These are phyloP conservation scores for Rickenella mellea DNA, from an alignment of 768 basidiomycete genomes.

Conservation along the genomic window DNA sequence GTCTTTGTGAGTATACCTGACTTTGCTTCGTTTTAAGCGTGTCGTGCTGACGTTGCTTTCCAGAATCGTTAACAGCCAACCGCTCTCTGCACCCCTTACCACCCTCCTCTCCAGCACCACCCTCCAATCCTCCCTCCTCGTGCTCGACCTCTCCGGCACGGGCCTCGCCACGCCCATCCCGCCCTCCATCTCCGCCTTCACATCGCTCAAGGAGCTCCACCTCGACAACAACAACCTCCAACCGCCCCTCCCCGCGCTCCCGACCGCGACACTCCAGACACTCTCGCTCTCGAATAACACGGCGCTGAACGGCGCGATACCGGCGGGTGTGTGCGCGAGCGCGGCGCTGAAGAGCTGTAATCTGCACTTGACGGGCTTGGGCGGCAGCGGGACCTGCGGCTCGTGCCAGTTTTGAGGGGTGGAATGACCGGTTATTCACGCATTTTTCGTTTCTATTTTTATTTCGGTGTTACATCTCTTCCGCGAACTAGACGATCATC, in stretches of 20 bases:
- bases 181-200: constrained; percentile 21
- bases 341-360: constrained; percentile 17
- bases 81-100: constrained; percentile 22
- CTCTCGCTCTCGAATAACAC: constrained; percentile 28
- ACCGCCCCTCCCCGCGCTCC: constrained; percentile 21
- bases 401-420: no score
- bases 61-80: constrained; percentile 29
- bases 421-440: no score
- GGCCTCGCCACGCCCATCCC: constrained; percentile 30
- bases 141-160: constrained; percentile 31
- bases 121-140: constrained; percentile 22
- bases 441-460: no score
- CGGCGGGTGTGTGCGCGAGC: constrained; percentile 18
- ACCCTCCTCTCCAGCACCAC: constrained; percentile 21
- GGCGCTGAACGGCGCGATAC: constrained; percentile 22
- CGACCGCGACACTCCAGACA: constrained; percentile 25
- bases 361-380: constrained; percentile 2
- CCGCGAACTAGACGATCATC: no score
- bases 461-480: no score
- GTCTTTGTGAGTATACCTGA: constrained; percentile 24
- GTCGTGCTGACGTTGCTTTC: neutral
- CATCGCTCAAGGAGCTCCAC: constrained; percentile 26
- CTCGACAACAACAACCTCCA: constrained; percentile 29
- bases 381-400: constrained; percentile 1
- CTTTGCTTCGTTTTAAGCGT: neutral